Percentiles rank a stretch among this genome's conserved stretches.
Conservation (phyloP, 495 filamentous ascomycete genomes). For the Penicillium turbatum region DNA sequence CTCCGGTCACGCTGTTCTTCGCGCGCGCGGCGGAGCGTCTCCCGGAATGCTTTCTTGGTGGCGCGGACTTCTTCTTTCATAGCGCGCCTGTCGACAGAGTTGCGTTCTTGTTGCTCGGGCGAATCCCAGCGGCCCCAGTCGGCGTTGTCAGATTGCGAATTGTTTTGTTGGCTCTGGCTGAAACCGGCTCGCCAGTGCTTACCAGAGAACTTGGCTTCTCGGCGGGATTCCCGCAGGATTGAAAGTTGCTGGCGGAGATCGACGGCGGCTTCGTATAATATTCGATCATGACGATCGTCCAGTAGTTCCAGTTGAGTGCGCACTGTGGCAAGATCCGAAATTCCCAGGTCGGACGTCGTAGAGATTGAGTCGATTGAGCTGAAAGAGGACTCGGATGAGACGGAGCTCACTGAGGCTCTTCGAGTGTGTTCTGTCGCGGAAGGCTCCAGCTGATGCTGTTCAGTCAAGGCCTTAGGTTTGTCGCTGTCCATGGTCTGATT, state of each 20-base stretch:
- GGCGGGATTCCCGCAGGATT: constrained; percentile 36
- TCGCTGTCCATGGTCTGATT: not conserved
- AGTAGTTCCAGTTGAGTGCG: constrained; percentile 39
- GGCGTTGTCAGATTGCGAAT: constrained; percentile 4
- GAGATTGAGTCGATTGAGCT: constrained; percentile 42
- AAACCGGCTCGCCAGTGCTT: constrained; percentile 27
- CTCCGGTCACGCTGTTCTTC: constrained; percentile 36
- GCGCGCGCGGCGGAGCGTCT: constrained; percentile 37
- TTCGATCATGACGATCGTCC: constrained; percentile 38
- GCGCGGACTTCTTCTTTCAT: constrained; percentile 40
- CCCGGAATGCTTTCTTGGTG: constrained; percentile 38
- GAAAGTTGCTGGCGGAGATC: constrained; percentile 39
- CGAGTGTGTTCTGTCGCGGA: constrained; percentile 22
- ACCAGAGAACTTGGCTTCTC: constrained; percentile 26
- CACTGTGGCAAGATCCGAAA: constrained; percentile 39
- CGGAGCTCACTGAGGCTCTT: constrained; percentile 33
- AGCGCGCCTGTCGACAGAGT: constrained; percentile 27
- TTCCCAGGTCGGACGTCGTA: constrained; percentile 39
- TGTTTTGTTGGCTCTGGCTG: constrained; percentile 14
- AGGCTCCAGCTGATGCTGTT: not conserved
- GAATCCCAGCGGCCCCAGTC: constrained; percentile 43
- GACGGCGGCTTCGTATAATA: constrained; percentile 37
- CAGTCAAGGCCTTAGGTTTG: not conserved
- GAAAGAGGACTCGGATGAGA: constrained; percentile 37
- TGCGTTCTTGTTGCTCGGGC: constrained; percentile 34